A percentile compares a stretch with the other conserved stretches of the same genome.
phyloP scores from a whole-genome alignment of 495 filamentous ascomycete genomes.

The Penicillium canariense region DNA sequence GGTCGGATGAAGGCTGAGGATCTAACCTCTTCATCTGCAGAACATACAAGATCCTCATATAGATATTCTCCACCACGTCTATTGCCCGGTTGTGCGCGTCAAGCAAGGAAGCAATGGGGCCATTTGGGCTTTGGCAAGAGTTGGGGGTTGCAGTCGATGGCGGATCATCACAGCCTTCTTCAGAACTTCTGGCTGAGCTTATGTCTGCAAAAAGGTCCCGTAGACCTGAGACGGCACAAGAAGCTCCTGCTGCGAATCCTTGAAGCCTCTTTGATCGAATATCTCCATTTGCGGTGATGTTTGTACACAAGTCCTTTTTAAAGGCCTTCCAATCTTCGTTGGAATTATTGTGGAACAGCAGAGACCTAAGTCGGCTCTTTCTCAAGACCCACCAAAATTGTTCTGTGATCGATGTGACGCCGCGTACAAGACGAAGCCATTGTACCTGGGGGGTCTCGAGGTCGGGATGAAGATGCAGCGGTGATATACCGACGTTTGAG shows the following conservation, averaged over 20 bases:
- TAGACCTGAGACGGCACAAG: conserved; percentile 8
- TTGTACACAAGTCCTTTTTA: neutral
- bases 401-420: conserved; percentile 12
- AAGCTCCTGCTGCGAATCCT: conserved; percentile 14
- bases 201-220: neutral
- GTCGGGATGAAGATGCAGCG: neutral
- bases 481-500: too few species aligned
- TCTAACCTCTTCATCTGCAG: conserved; percentile 20
- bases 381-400: conserved; percentile 24
- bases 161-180: neutral
- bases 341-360: conserved; percentile 18
- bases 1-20: conserved; percentile 1
- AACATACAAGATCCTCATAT: conserved; percentile 29
- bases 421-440: conserved; percentile 28
- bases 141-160: neutral
- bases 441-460: conserved; percentile 11
- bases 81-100: conserved; percentile 14
- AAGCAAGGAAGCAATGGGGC: neutral
- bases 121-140: neutral
- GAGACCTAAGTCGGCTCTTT: conserved; percentile 12
- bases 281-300: neutral
- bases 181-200: neutral
- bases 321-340: conserved; percentile 25
- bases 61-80: conserved; percentile 30
- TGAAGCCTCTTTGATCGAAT: conserved; percentile 1